phyloP scores from a whole-genome alignment of 2,329 filamentous ascomycete species.

The Zymoseptoria ardabiliae region DNA sequence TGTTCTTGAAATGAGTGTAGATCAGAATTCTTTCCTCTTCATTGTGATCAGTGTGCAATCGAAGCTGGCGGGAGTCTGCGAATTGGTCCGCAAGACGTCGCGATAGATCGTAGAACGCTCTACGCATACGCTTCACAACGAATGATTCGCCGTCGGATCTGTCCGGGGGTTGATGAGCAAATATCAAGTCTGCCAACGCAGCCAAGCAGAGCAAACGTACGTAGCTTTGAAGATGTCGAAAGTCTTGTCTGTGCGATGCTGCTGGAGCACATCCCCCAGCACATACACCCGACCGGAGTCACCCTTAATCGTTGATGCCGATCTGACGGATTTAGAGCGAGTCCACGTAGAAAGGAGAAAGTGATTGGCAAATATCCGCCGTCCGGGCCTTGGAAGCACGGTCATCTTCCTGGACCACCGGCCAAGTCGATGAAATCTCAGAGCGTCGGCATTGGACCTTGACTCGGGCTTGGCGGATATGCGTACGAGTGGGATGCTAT shows the following conservation, averaged over 20 bases:
- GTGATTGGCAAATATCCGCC: neutral
- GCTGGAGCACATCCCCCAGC: constrained; percentile 27
- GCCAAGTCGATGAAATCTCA: neutral
- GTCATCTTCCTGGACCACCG: neutral
- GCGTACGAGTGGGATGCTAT: too few relatives aligned
- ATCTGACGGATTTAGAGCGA: constrained; percentile 19
- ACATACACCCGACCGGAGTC: constrained; percentile 33
- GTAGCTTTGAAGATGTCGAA: constrained; percentile 31
- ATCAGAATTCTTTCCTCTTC: constrained; percentile 29
- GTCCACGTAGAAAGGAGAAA: neutral
- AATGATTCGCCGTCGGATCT: constrained; percentile 29
- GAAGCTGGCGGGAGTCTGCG: constrained; percentile 27
- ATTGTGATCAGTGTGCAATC: constrained; percentile 33
- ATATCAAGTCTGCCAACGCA: neutral
- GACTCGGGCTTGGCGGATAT: too few relatives aligned
- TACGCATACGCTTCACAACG: constrained; percentile 30
- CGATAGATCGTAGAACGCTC: constrained; percentile 29
- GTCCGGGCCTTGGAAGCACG: neutral
- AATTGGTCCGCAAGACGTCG: constrained; percentile 29
- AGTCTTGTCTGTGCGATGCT: constrained; percentile 22
- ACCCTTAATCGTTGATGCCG: constrained; percentile 30
- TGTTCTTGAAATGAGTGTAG: constrained; percentile 31
- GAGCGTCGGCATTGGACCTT: too few relatives aligned
- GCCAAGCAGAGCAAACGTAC: constrained; percentile 19
- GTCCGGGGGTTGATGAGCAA: constrained; percentile 5